These are phyloP conservation scores for Agaricales sp. DNA, from an alignment of 1,284 basidiomycete species.

Conservation along the genomic window DNA sequence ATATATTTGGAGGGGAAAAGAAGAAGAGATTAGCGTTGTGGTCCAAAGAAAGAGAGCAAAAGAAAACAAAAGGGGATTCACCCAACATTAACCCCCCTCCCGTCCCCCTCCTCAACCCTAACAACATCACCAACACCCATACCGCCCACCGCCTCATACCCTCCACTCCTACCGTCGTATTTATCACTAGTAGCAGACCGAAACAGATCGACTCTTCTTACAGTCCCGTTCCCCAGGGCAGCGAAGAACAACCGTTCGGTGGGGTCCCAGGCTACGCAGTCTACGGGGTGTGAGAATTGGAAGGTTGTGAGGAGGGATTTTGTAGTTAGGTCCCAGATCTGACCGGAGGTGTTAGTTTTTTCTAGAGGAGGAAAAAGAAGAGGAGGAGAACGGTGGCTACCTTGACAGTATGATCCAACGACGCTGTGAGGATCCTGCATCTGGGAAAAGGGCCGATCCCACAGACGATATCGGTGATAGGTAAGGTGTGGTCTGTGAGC, in stretches of 20 bases:
- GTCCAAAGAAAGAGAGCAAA: slow-evolving; percentile 5
- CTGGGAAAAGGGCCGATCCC: slow-evolving; percentile 74
- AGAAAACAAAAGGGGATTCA: slow-evolving; percentile 54
- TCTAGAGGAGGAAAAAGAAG: too few relatives aligned
- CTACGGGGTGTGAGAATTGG: slow-evolving; percentile 66
- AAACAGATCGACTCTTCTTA: slow-evolving; percentile 79
- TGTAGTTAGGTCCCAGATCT: slow-evolving; percentile 79
- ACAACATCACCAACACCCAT: slow-evolving; percentile 61
- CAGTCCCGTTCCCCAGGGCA: slow-evolving; percentile 57
- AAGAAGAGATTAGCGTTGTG: slow-evolving; percentile 9
- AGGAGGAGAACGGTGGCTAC: slow-evolving; percentile 24
- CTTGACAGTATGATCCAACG: slow-evolving; percentile 89
- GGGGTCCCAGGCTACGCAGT: slow-evolving; percentile 66
- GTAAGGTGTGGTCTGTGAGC: slow-evolving; percentile 86
- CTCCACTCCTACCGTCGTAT: slow-evolving; percentile 42
- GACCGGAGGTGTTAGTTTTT: too few relatives aligned
- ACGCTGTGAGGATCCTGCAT: slow-evolving; percentile 72
- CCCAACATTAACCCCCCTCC: slow-evolving; percentile 38
- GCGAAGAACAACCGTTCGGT: slow-evolving; percentile 87
- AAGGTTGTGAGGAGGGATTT: slow-evolving; percentile 79
- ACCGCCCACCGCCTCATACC: slow-evolving; percentile 64
- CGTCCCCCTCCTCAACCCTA: slow-evolving; percentile 42
- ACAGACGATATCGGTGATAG: slow-evolving; percentile 74
- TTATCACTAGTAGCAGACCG: too few relatives aligned
- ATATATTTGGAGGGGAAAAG: slow-evolving; percentile 22